Base-by-base conservation (phyloP, 1,284 basidiomycete species). In the Cronartium quercuum region DNA sequence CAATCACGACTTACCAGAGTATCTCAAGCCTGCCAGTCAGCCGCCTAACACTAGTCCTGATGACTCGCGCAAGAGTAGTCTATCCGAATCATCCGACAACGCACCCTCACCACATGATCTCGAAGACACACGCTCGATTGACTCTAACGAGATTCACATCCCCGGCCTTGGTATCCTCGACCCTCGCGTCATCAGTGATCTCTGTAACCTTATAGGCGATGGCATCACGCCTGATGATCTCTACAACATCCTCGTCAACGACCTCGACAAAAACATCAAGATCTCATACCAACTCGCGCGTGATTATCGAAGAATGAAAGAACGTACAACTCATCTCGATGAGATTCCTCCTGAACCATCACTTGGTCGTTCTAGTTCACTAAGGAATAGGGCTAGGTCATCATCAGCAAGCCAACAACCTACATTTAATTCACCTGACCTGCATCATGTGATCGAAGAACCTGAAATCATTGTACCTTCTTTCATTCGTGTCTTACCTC, bases 1-100 rank as follows among this genome's bases (percentile, higher is more conserved):
- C 83, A 90, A 87, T 64, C 86, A 86, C 42, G 89, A 92, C 79
- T 86, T 96, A n/a, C 89, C 90, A 1, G 86, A 88, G 0, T 97
- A 97, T 82, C 89, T 97, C 41, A 66, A 64, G 29, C 44, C 41
- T 47, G n/a, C 44, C 38, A 35, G 12, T 34, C 70, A 55, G 51
- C 70, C 70, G 1, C 13, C 51, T 24, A 35, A 40, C 35, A 15
- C 40, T 38, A 66, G 62, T 42, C 63, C 55, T 24, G 70, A 73
- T 42, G 63, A 65, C 29, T 40, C 62, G 29, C 44, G 62, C 6
- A 55, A 40, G 41, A 42, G 62, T 29, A 66, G 70, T 40, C 24
- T 66, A 9, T 66, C 70, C n/a, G 70, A 73, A 21, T 18, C 70
- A 41, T 34, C 42, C 5, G 62, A 73, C 24, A 47, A 47, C 3